Evolutionary conservation across 108 stramenopile species (phyloP), one percentile per base, ranked within the genome.

Genomic region (Cyclotella sp.): DNA sequence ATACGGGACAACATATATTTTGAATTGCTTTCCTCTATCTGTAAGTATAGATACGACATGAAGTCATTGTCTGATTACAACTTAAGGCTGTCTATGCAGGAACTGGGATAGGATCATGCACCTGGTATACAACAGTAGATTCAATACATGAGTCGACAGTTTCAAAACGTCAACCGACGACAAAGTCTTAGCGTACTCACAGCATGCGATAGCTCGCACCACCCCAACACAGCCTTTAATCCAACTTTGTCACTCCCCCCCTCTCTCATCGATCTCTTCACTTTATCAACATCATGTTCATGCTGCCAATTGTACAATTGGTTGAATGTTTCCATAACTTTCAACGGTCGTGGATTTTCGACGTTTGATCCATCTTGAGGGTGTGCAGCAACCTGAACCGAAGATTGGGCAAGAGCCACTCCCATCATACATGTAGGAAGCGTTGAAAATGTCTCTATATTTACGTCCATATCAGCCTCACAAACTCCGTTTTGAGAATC

Each of bases 261-360:
- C 21, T 44, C 40, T 14, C 0, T 40, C 27, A 28, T 15, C 8
- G 64, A 46, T 47, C 47, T 41, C 44, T 47, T 63, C 14, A 80
- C 21, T 46, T 69, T 73, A 9, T 45, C 12, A 42, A 54, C 67
- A 59, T 80, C 72, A 69, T 80, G 72, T 29, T 80, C 79, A 63
- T 80, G 79, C 62, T 65, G 62, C 79, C 79, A 80, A 46, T 68
- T 68, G 60, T 80, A 80, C 1, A 80, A 0, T 42, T 69, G 45
- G 14, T 29, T 27, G 54, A 80, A 80, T 69, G 40, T 73, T 39
- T 80, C 79, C 1, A 80, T 49, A 0, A 68, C 60, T 53, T 68
- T 68, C 28, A 80, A 52, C 26, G 67, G 63, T 63, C 57, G 65
- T 24, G 19, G 52, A 41, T 60, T 52, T 30, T 61, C 41, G 28